Evolutionary conservation across 441 rosid species (phyloP), one percentile per base, ranked within the genome.

Genomic region (Pelargonium fulgidum): DNA sequence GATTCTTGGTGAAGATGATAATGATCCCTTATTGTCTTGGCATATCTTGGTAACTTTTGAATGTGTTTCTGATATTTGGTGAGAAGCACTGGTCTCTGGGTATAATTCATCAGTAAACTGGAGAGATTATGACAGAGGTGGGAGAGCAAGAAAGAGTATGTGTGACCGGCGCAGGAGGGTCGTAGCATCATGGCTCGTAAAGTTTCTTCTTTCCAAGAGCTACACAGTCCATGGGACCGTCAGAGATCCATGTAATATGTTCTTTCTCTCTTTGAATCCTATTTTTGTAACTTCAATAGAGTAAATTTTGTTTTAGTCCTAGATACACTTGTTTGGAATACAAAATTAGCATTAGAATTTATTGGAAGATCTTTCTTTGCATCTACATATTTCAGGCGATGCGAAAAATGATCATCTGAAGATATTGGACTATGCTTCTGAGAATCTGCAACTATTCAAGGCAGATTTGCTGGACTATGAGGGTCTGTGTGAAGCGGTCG

Each of bases 371-470:
- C 8, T 42, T 42, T 42, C 11, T 42, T 42, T 42, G 5, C 26
- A 24, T 2, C 26, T 24, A 24, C 33, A 12, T 44, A 7, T 70
- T 29, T 26, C 68, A 85, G 79, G 74, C 65, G 82, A 78, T 75
- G 70, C 7, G n/a, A 82, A 78, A 70, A 74, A 78, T 20, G 76
- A 76, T 2, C 82, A 82, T 76, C 72, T 77, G 78, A 82, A 56
- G 75, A 79, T 75, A 14, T 3, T 82, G 24, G 81, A 82, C 13
- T 54, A 78, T 1, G 83, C 84, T 54, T 6, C 67, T n/a, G 72
- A 77, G 68, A 79, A 75, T 62, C 76, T 82, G 66, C 72, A 73
- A 61, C 82, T 82, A 29, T 86, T 84, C 71, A 72, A 79, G 66
- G 67, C 86, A 12, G 84, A 81, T 68, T 72, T 82, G 72, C 70